A percentile compares a stretch with the other conserved stretches of the same genome.
phyloP scores from a whole-genome alignment of 106 monocot genomes.

The Ottelia alismoides region DNA sequence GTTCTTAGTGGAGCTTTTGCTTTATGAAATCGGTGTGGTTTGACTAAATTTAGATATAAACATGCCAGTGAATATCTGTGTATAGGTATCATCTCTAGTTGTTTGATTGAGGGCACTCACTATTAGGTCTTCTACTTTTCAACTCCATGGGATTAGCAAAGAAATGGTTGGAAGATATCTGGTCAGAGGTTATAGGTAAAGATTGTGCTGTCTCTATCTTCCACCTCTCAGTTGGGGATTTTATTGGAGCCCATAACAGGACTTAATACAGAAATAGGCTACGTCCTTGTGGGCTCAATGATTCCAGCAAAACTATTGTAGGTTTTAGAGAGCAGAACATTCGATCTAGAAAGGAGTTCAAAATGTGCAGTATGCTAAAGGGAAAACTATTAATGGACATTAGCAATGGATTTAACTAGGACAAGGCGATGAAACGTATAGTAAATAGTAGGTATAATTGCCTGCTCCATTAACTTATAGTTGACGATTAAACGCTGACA shows the following conservation, averaged over 20 bases:
- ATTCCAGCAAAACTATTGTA: conserved; percentile 45
- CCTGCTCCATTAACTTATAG: no score
- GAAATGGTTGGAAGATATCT: conserved; percentile 57
- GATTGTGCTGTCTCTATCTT: conserved; percentile 63
- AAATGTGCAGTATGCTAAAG: conserved; percentile 50
- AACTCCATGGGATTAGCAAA: conserved; percentile 14
- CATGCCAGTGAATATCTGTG: no score
- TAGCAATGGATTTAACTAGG: conserved; percentile 43
- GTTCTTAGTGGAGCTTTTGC: no score
- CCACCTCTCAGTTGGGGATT: conserved; percentile 52
- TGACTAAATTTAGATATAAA: no score
- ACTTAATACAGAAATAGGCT: conserved; percentile 42
- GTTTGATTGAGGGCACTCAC: no score
- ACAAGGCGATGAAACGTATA: no score
- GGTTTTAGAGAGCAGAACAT: conserved; percentile 39
- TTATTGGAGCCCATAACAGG: conserved; percentile 58
- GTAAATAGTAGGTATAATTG: no score
- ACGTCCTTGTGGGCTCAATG: conserved; percentile 28
- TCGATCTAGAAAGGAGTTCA: conserved; percentile 45
- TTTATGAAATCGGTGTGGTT: no score
- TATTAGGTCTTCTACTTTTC: conserved; percentile 27
- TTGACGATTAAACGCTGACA: no score
- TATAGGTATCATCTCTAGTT: no score
- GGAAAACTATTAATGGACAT: conserved; percentile 68
- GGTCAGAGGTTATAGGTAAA: conserved; percentile 59